Percentiles rank a stretch among this genome's conserved stretches.
phyloP scores from a whole-genome alignment of 345 rosid species.

The Bruguiera parviflora region DNA sequence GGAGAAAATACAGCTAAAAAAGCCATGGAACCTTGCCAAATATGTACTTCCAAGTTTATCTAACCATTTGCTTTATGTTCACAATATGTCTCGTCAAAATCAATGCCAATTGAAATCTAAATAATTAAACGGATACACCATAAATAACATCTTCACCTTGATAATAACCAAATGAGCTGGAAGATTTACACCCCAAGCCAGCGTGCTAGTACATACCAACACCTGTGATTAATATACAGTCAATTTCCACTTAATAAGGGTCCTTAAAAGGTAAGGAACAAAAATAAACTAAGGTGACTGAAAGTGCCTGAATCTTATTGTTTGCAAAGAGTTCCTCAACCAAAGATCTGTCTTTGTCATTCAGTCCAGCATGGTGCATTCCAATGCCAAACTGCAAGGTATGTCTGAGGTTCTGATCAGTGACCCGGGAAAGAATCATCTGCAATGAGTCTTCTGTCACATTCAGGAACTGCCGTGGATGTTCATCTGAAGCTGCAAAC shows the following conservation, averaged over 20 bases:
- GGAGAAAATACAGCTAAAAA: too few species aligned
- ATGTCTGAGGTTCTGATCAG: slow-evolving; percentile 89
- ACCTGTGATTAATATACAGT: slow-evolving; percentile 41
- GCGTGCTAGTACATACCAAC: slow-evolving; percentile 90
- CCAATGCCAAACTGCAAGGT: slow-evolving; percentile 97
- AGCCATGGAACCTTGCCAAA: too few species aligned
- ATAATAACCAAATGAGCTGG: slow-evolving; percentile 98
- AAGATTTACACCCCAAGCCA: slow-evolving; percentile 98
- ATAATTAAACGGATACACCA: neutral
- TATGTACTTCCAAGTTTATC: too few species aligned
- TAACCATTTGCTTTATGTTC: too few species aligned
- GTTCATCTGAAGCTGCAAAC: slow-evolving; percentile 97
- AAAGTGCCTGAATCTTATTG: slow-evolving; percentile 88
- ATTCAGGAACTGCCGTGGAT: slow-evolving; percentile 82
- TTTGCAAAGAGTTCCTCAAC: slow-evolving; percentile 95
- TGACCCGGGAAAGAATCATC: slow-evolving; percentile 91
- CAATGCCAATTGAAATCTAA: neutral
- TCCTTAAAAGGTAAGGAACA: neutral
- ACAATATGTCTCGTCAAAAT: too few species aligned
- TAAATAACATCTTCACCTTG: slow-evolving; percentile 52
- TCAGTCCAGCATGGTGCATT: slow-evolving; percentile 94
- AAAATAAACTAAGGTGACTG: slow-evolving; percentile 17
- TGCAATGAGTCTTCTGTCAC: slow-evolving; percentile 84
- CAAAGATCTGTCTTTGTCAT: slow-evolving; percentile 88
- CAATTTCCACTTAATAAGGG: neutral